Evolutionary conservation across 768 basidiomycete species (phyloP), one percentile per base, ranked within the genome.

Genomic region (Artomyces pyxidatus): DNA sequence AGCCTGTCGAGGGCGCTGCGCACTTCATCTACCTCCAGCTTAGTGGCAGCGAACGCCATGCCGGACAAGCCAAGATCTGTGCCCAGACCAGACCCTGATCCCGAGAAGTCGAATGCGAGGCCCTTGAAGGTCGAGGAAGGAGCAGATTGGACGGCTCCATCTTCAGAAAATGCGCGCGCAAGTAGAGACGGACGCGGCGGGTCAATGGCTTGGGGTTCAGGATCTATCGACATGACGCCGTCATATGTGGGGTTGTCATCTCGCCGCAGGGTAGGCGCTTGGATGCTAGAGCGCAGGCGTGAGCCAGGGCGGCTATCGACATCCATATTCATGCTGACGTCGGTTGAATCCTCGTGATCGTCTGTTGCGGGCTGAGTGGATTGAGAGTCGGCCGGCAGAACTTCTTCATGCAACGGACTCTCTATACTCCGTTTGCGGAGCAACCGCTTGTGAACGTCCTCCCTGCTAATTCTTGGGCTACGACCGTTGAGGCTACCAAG

Each of bases 371-470:
- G 23, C 29, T 25, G 25, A 10, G 27, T 23, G 16, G 28, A 10
- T 14, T 26, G 28, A 30, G 42, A 17, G 19, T 21, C 37, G 4
- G 9, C 39, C 26, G 22, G 37, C 6, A 27, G 46, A 19, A 29
- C 30, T 27, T 43, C 39, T 17, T 53, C 58, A 5, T 58, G 51
- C 51, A 68, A 49, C 6, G 72, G 66, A 53, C 76, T 76, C 41
- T 76, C 70, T 38, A 63, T 58, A 37, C 74, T 76, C 49, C 69
- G 63, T 54, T 71, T 68, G 42, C 65, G 68, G 59, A 73, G 55
- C 44, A 81, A 59, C 29, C 76, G 69, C 45, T 72, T 65, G 50
- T 76, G 72, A 17, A 83, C 71, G 42, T 76, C 75, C 46, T 78
- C 78, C 25, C 72, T 71, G 45, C 67, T 79, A 49, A 82, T 78